Conservation (phyloP, 805 yeast species). For the Millerozyma miso region DNA sequence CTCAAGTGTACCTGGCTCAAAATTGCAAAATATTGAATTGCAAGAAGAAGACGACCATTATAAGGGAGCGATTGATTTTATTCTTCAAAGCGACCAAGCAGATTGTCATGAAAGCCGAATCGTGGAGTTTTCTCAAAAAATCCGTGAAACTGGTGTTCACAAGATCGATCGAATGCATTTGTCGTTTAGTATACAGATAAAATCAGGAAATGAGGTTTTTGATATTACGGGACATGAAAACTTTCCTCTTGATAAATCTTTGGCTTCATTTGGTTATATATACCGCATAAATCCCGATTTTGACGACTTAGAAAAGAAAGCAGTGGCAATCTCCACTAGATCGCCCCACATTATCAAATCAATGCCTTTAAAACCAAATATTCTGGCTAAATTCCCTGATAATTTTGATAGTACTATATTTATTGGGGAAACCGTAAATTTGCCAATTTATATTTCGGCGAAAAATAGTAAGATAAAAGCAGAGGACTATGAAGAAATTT, state of each 20-base stretch:
- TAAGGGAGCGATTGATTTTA: conserved; percentile 3
- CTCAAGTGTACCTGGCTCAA: background rate
- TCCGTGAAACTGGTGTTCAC: conserved; percentile 20
- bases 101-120: conserved; percentile 10
- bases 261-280: background rate
- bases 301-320: background rate
- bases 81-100: conserved; percentile 1
- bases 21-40: background rate
- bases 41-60: background rate
- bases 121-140: conserved; percentile 18
- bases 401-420: background rate
- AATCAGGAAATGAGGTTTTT: background rate
- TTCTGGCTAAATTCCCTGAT: conserved; percentile 4
- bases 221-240: background rate
- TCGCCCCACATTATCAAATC: conserved; percentile 12
- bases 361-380: conserved; percentile 23
- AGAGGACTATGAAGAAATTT: background rate
- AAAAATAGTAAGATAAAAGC: background rate
- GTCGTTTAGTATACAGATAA: conserved; percentile 6
- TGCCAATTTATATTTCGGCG: background rate
- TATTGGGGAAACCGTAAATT: background rate
- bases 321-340: conserved; percentile 1
- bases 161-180: conserved; percentile 15
- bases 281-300: background rate
- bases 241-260: background rate